These are phyloP conservation scores for Trichophyton simii DNA, from an alignment of 2,329 filamentous ascomycete genomes.

Conservation along the genomic window DNA sequence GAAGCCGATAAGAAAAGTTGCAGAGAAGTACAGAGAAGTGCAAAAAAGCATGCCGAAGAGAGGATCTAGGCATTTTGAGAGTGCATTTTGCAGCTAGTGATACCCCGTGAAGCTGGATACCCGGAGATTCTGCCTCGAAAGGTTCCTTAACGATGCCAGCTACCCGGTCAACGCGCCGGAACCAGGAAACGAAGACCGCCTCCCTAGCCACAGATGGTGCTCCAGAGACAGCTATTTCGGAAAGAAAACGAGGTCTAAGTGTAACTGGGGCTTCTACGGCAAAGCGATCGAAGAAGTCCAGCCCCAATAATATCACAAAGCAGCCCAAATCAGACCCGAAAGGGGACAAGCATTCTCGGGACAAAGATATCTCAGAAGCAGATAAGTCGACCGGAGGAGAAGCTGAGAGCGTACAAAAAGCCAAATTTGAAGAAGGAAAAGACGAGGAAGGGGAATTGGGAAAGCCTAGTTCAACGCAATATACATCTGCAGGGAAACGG, in stretches of 20 bases:
- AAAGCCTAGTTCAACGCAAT: background rate
- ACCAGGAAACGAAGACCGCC: background rate
- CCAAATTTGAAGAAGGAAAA: background rate
- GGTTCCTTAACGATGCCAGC: background rate
- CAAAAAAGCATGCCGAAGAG: background rate
- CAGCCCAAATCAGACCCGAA: background rate
- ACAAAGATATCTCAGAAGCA: background rate
- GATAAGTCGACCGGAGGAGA: background rate
- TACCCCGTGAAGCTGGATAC: background rate
- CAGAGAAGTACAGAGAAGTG: background rate
- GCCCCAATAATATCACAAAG: background rate
- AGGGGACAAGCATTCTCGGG: background rate
- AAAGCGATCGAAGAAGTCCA: background rate
- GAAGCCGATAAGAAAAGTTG: background rate
- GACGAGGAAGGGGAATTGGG: background rate
- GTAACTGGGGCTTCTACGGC: background rate
- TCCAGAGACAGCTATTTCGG: background rate
- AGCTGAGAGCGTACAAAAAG: background rate
- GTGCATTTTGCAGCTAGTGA: background rate
- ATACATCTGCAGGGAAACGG: conserved; percentile 15
- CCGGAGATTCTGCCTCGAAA: background rate
- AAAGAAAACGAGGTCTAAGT: background rate
- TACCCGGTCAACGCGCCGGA: background rate
- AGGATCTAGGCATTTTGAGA: too few species aligned
- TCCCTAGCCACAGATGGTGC: background rate